These are phyloP conservation scores for Megacollybia marginata DNA, from an alignment of 768 basidiomycete species.

Conservation along the genomic window DNA sequence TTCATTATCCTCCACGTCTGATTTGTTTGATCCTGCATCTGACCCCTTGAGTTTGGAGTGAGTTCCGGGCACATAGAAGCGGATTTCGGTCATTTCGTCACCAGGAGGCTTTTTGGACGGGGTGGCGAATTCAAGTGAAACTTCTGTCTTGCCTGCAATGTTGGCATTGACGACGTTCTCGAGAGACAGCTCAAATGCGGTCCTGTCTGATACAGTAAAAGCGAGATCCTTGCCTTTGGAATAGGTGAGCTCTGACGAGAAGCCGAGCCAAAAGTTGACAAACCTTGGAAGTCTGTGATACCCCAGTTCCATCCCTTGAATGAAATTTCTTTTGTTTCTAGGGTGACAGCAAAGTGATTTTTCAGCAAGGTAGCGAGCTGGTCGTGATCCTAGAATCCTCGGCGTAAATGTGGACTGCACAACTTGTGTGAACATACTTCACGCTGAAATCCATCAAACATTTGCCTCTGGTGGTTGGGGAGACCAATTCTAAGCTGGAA, in stretches of 20 bases:
- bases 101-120: slow-evolving; percentile 35
- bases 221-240: slow-evolving; percentile 78
- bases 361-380: slow-evolving; percentile 74
- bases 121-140: slow-evolving; percentile 89
- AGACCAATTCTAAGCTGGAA: slow-evolving; percentile 85
- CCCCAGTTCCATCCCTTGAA: slow-evolving; percentile 99
- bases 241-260: not conserved
- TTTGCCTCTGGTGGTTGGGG: slow-evolving; percentile 68
- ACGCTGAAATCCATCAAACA: slow-evolving; percentile 90
- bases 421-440: slow-evolving; percentile 50
- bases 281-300: slow-evolving; percentile 88
- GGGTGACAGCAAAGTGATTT: slow-evolving; percentile 76
- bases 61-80: slow-evolving; percentile 90
- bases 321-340: slow-evolving; percentile 81
- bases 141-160: slow-evolving; percentile 94
- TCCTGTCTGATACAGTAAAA: slow-evolving; percentile 83
- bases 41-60: slow-evolving; percentile 55
- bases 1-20: slow-evolving; percentile 49
- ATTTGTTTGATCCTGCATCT: slow-evolving; percentile 68
- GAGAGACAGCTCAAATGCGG: slow-evolving; percentile 86
- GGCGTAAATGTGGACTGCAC: not conserved
- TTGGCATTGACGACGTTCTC: slow-evolving; percentile 90
- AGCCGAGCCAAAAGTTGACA: slow-evolving; percentile 10
- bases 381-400: slow-evolving; percentile 70
- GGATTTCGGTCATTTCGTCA: slow-evolving; percentile 93